These are phyloP conservation scores for Pseudogymnoascus sp. DNA, from an alignment of 2,329 filamentous ascomycete species.

Conservation along the genomic window DNA sequence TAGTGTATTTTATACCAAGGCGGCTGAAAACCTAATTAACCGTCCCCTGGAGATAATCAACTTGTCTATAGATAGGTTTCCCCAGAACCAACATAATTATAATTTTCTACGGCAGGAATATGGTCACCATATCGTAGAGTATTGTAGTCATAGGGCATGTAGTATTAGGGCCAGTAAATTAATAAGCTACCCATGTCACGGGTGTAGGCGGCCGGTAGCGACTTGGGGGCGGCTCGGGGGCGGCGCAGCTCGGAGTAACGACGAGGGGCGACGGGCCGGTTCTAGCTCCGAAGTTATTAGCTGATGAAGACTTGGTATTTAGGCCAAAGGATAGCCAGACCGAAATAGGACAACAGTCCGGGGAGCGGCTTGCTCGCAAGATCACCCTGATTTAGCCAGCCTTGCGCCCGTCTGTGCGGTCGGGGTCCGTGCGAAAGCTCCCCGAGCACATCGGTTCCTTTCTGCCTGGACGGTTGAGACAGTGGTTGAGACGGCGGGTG, in stretches of 20 bases:
- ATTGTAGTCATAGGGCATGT: not conserved
- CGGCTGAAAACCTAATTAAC: not conserved
- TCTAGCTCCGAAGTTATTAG: not conserved
- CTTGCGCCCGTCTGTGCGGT: not conserved
- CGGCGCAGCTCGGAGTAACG: not conserved
- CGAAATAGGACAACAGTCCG: not conserved
- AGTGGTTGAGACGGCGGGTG: not conserved
- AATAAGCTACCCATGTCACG: not conserved
- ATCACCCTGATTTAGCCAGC: not conserved
- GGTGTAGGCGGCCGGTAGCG: not conserved
- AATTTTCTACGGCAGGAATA: not conserved
- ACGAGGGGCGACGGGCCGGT: not conserved
- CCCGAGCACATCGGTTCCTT: not conserved
- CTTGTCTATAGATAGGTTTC: not conserved
- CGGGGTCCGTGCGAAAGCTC: not conserved
- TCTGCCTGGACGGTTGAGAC: not conserved
- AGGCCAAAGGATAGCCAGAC: not conserved
- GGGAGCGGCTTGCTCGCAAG: not conserved
- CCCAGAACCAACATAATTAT: not conserved
- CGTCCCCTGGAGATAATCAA: not conserved
- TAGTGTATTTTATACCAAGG: not conserved
- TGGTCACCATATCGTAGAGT: not conserved
- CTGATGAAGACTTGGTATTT: not conserved
- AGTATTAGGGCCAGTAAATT: not conserved
- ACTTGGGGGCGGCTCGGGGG: not conserved